Conservation (phyloP, 805 yeast species). For the Yarrowia hollandica region DNA sequence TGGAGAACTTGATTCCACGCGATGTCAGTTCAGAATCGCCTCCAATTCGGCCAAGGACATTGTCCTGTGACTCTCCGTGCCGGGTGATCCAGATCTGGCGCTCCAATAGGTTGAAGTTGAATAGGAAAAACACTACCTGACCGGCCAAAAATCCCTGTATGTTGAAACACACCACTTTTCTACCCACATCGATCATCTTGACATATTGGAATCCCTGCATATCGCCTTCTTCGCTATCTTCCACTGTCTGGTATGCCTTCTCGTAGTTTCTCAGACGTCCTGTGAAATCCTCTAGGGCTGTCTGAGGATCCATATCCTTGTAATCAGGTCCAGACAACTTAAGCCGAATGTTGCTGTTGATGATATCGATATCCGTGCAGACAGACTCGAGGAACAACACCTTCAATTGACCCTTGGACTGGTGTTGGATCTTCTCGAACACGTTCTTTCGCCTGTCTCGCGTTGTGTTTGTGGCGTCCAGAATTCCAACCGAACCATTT, state of each 20-base stretch:
- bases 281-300: slow-evolving; percentile 78
- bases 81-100: slow-evolving; percentile 94
- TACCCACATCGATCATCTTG: slow-evolving; percentile 94
- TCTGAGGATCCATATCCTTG: slow-evolving; percentile 74
- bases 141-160: slow-evolving; percentile 87
- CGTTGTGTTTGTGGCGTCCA: slow-evolving; percentile 92
- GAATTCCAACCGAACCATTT: slow-evolving; percentile 86
- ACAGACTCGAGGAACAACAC: slow-evolving; percentile 84
- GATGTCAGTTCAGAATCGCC: slow-evolving; percentile 83
- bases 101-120: slow-evolving; percentile 84
- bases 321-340: slow-evolving; percentile 94
- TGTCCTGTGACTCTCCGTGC: slow-evolving; percentile 90
- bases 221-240: slow-evolving; percentile 69
- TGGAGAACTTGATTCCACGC: slow-evolving; percentile 74
- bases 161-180: slow-evolving; percentile 88
- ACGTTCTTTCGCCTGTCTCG: slow-evolving; percentile 66
- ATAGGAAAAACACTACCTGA: slow-evolving; percentile 84
- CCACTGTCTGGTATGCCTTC: slow-evolving; percentile 86
- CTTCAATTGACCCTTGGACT: slow-evolving; percentile 53
- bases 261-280: slow-evolving; percentile 81
- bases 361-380: slow-evolving; percentile 74
- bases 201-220: slow-evolving; percentile 75
- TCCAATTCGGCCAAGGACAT: slow-evolving; percentile 82
- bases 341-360: slow-evolving; percentile 79
- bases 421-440: slow-evolving; percentile 46